Percentiles rank a stretch among this genome's conserved stretches.
Conservation (phyloP, 2,329 filamentous ascomycete species). For the Neobulgaria alba region DNA sequence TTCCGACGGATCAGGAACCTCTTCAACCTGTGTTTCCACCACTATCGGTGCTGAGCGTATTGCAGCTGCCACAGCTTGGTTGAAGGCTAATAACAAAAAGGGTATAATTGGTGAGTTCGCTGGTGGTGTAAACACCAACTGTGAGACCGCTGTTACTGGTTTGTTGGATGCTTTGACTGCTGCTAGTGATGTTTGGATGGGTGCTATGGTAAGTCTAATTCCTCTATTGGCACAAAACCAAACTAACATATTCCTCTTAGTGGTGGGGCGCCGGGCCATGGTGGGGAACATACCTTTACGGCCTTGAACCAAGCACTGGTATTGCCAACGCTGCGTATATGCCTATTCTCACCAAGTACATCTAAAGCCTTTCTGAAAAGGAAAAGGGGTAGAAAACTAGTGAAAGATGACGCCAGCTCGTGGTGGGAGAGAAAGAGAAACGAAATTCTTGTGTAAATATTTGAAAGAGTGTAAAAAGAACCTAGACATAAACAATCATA, state of each 20-base stretch:
- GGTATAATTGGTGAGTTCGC: conserved; percentile 48
- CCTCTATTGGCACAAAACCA: no score
- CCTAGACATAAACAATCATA: no score
- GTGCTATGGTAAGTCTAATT: background rate
- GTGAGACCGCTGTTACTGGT: conserved; percentile 40
- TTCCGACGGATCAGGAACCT: conserved; percentile 44
- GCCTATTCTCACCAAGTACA: background rate
- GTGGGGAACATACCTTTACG: conserved; percentile 2
- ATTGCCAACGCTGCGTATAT: background rate
- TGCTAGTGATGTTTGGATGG: conserved; percentile 1
- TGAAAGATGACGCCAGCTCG: no score
- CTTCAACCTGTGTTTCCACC: conserved; percentile 38
- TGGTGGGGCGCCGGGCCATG: conserved; percentile 2
- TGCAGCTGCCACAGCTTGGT: conserved; percentile 43
- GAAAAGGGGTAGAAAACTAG: no score
- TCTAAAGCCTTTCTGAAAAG: no score
- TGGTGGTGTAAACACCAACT: conserved; percentile 40
- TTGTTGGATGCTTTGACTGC: conserved; percentile 30
- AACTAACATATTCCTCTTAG: no score
- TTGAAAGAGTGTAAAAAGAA: no score
- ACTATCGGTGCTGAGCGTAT: conserved; percentile 46
- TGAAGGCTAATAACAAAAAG: conserved; percentile 42
- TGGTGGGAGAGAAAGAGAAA: no score
- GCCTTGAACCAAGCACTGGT: background rate
- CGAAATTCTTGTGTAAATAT: no score